Base-by-base conservation (phyloP, 2,329 filamentous ascomycete genomes). In the Paecilomyces niveus region DNA sequence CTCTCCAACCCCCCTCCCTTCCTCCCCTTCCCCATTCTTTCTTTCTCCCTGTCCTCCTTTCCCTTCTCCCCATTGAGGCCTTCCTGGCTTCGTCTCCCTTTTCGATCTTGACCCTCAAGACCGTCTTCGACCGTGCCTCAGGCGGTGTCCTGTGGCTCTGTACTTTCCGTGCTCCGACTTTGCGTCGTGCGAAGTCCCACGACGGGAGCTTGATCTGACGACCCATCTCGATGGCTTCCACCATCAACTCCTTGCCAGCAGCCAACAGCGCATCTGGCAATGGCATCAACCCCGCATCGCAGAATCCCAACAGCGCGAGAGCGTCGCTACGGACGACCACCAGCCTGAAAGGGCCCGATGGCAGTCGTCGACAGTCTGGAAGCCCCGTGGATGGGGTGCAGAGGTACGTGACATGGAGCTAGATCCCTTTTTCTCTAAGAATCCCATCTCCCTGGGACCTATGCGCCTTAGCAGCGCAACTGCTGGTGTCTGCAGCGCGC, bases 361-460 rank as follows among this genome's bases (percentile, higher is more conserved):
- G 73, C 61, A 74, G 76, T 69, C 81, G 82, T 71, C 83, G 82
- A 72, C 82, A 83, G 68, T 75, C 80, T 64, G 79, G 74, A 59
- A 84, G 81, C 69, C 82, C 83, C 61, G 75, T 80, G 53, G 81
- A 84, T 68, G 78, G 73, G 62, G 76, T 72, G 65, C 78, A 81
- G 70, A 81, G 80, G 83, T 85, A 78, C 73, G 81, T 74, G 62
- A 55, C 58, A 53, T 24, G 24, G 18, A 15, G 8, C 26, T 61
- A 59, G 18, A 26, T 49, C 56, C 57, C 59, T 63, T 56, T 51
- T 55, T 56, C 50, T 58, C 58, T 54, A 54, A 57, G 55, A 55
- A 51, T 55, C 35, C 54, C 32, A 39, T 59, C 51, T 58, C 57
- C 55, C 53, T 29, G n/a, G 32, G 21, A 18, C n/a, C n/a, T n/a